Evolutionary conservation across 106 monocot species (phyloP), one percentile per base, ranked within the genome.

Genomic region (Dendrobium chrysotoxum): DNA sequence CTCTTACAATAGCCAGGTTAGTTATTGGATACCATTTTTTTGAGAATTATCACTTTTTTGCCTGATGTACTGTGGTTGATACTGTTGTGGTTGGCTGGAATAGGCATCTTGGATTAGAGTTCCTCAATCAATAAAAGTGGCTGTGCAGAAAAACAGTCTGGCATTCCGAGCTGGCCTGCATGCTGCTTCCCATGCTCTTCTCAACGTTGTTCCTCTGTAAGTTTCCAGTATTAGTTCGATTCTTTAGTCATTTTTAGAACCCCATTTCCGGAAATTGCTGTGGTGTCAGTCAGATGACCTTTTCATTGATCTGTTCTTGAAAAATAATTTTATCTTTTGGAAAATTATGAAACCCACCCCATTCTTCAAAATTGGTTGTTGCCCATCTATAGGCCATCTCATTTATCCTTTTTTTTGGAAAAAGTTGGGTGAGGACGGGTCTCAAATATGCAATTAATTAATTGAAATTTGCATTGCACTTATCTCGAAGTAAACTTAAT

Each of bases 131-230:
- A 85, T 89, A 79, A 91, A 88, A 85, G 47, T 66, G 54, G 81
- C 79, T 61, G 84, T 98, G n/a, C 88, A 93, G 80, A 79, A 28
- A 53, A 85, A 87, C 20, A 75, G 77, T 31, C 84, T 95, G 16
- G 81, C 86, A 42, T 91, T 92, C 50, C 92, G 94, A 72, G 89
- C 91, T 58, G 98, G 95, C 40, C 77, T 85, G 77, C 98, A 98
- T 89, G 98, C 95, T 75, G 94, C 98, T 83, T 92, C 88, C 57
- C 98, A 98, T 89, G 91, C 98, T 70, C 89, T 98, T 80, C 88
- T 92, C 8, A 98, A 98, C 81, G 88, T 93, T 25, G 98, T 88
- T 23, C 95, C 98, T 39, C 28, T 95, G 92, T 96, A 90, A 89
- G 89, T 78, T 80, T 80, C 42, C 41, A 42, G 6, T 41, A 42